phyloP scores from a whole-genome alignment of 345 rosid genomes.

The Arabidopsis arenosa region DNA sequence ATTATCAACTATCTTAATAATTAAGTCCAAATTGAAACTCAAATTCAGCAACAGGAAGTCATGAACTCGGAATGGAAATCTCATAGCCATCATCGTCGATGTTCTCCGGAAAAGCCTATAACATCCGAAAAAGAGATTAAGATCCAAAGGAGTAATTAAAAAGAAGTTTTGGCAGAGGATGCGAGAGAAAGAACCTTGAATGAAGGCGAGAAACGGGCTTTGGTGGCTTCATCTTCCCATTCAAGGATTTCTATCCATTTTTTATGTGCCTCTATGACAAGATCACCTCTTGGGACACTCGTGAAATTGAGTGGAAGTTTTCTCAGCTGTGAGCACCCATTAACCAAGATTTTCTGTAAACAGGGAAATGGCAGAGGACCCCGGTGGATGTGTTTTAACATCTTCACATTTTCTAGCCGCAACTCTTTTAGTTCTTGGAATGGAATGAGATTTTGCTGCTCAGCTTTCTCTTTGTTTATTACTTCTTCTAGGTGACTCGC shows the following conservation, averaged over 20 bases:
- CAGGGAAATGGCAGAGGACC: not conserved
- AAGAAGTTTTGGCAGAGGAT: not conserved
- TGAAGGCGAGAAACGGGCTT: conserved; percentile 10
- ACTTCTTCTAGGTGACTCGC: not conserved
- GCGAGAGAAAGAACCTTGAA: conserved; percentile 14
- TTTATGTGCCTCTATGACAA: not conserved
- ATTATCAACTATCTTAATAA: too few species aligned
- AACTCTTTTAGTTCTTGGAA: conserved; percentile 13
- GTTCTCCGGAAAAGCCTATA: not conserved
- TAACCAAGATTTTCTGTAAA: not conserved
- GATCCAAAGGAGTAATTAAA: not conserved
- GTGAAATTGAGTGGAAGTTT: conserved; percentile 1
- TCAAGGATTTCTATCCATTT: not conserved
- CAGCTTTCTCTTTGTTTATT: conserved; percentile 28
- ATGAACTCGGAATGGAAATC: not conserved
- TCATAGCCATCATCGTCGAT: not conserved
- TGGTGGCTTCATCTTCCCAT: conserved; percentile 6
- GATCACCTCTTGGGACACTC: conserved; percentile 6
- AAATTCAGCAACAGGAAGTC: not conserved
- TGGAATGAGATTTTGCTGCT: not conserved
- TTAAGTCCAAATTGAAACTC: not conserved
- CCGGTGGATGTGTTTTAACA: not conserved
- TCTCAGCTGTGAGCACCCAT: not conserved
- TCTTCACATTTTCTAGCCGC: not conserved
- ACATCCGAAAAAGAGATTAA: not conserved